phyloP scores from a whole-genome alignment of 306 rosid genomes.

The Myrica gale region DNA sequence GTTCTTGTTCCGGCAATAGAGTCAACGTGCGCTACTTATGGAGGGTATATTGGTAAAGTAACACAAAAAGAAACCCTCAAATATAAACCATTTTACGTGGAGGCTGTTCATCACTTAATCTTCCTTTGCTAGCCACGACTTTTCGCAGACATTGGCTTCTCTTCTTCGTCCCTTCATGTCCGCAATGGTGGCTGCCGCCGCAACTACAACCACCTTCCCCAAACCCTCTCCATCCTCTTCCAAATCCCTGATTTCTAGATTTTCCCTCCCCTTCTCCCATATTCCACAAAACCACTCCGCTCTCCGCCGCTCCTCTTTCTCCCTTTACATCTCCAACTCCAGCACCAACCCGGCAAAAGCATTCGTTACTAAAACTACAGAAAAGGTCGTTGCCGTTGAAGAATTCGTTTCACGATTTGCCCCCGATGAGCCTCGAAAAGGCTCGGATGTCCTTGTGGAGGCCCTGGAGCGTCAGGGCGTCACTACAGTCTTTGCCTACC shows the following conservation, averaged over 20 bases:
- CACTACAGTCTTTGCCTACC: constrained; percentile 76
- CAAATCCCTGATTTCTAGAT: constrained; percentile 19
- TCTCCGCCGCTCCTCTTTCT: constrained; percentile 8
- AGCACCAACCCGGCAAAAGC: constrained; percentile 25
- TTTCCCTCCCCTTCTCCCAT: constrained; percentile 32
- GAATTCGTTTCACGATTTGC: constrained; percentile 44
- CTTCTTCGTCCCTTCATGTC: background rate
- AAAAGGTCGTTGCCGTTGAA: background rate
- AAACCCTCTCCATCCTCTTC: constrained; percentile 7
- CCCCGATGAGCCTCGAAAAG: constrained; percentile 58
- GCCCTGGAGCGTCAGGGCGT: constrained; percentile 86
- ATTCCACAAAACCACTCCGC: constrained; percentile 16
- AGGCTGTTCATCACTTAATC: background rate
- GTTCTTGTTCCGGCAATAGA: no score
- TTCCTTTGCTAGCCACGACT: background rate
- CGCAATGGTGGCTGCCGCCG: constrained; percentile 44
- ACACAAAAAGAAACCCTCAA: no score
- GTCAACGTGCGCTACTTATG: no score
- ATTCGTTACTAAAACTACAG: background rate
- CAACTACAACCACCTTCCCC: constrained; percentile 32
- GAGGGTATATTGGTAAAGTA: no score
- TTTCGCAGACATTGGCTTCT: background rate
- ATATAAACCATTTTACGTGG: background rate
- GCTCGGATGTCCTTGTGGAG: constrained; percentile 85
- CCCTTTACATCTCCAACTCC: constrained; percentile 36